Conservation (phyloP, 202 grass and related monocot genomes). For the Saccharum hybrid region DNA sequence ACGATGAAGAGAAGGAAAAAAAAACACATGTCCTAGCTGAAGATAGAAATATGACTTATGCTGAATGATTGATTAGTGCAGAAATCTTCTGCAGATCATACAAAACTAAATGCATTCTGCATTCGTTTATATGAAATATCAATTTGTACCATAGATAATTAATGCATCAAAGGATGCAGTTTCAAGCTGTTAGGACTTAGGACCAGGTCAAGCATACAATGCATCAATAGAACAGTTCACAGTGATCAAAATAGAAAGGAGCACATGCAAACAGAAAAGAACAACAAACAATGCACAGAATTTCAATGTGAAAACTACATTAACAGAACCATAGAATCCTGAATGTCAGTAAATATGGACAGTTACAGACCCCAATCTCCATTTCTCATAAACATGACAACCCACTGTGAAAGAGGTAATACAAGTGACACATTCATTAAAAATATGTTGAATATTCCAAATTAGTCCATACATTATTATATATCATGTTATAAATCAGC, state of each 20-base stretch:
- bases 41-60: conserved; percentile 11
- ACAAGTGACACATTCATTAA: conserved; percentile 9
- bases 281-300: neutral
- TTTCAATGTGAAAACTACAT: conserved; percentile 2
- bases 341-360: neutral
- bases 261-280: conserved; percentile 14
- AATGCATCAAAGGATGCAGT: conserved; percentile 2
- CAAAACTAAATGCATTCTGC: conserved; percentile 10
- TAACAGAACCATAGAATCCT: conserved; percentile 6
- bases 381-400: neutral
- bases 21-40: conserved; percentile 21
- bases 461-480: conserved; percentile 20
- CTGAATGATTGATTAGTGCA: conserved; percentile 3
- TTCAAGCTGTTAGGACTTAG: neutral
- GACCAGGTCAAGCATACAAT: neutral
- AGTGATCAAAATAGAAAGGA: neutral
- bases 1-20: neutral
- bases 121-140: neutral
- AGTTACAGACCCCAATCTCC: neutral
- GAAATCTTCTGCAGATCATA: neutral
- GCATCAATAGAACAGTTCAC: neutral
- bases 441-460: neutral
- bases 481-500: neutral
- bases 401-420: neutral
- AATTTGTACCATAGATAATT: conserved; percentile 1